Conservation (phyloP, 805 yeast species). For the Metschnikowia kofuensis region DNA sequence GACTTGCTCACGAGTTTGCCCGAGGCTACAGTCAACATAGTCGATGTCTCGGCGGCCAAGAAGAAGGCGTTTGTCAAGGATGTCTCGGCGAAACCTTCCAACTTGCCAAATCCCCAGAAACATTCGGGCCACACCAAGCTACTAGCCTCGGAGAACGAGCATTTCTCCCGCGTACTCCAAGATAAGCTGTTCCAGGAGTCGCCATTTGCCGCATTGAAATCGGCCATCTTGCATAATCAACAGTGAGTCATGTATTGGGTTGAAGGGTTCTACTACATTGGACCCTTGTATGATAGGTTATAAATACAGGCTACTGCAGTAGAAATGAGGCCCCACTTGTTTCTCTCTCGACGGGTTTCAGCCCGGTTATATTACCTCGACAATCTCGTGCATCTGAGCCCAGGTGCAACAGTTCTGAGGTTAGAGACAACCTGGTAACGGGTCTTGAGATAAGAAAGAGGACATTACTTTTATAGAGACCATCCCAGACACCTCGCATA, state of each 20-base stretch:
- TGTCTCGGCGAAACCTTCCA: conserved; percentile 25
- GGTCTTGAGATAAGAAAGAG: too few relatives aligned
- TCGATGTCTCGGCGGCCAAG: conserved; percentile 6
- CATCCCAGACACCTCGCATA: too few relatives aligned
- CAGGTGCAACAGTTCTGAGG: too few relatives aligned
- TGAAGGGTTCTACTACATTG: background rate
- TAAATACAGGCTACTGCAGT: too few relatives aligned
- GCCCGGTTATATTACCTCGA: too few relatives aligned
- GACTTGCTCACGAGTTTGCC: conserved; percentile 58
- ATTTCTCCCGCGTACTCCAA: conserved; percentile 57
- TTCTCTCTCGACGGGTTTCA: too few relatives aligned
- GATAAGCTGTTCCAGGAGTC: conserved; percentile 53
- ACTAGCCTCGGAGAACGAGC: conserved; percentile 53
- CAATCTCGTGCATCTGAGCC: too few relatives aligned
- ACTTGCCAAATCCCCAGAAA: conserved; percentile 51
- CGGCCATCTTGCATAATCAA: conserved; percentile 34
- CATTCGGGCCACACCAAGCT: conserved; percentile 42
- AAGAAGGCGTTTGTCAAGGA: conserved; percentile 21
- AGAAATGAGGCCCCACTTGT: too few relatives aligned
- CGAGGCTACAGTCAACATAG: conserved; percentile 23
- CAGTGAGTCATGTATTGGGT: background rate
- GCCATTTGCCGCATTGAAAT: conserved; percentile 65
- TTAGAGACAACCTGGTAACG: too few relatives aligned
- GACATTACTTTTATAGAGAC: too few relatives aligned
- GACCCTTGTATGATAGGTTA: too few relatives aligned